Conservation (phyloP, 257 asterid genomes). For the Eustoma russellianum region DNA sequence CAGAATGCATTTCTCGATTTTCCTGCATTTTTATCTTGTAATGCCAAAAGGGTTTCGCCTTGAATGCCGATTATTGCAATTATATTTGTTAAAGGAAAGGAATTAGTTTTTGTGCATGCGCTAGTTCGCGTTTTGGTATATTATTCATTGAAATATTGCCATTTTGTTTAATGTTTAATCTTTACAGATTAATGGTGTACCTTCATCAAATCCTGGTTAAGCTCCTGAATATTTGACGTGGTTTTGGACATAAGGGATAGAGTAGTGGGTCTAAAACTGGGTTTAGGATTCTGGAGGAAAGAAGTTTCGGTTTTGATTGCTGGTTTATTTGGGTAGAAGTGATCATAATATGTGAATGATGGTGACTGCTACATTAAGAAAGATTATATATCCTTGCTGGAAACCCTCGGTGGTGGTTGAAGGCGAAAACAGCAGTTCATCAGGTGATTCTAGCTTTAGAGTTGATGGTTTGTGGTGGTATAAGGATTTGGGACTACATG, state of each 20-base stretch:
- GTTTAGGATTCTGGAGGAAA: constrained; percentile 15
- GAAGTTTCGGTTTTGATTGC: constrained; percentile 12
- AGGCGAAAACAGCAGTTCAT: constrained; percentile 34
- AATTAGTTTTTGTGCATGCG: background rate
- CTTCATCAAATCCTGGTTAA: constrained; percentile 21
- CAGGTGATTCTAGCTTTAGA: constrained; percentile 33
- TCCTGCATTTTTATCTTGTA: constrained; percentile 9
- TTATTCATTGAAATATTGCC: background rate
- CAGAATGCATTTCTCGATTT: constrained; percentile 8
- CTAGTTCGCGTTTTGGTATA: background rate
- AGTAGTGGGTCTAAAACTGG: constrained; percentile 12
- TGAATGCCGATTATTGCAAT: no score
- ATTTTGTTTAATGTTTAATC: background rate
- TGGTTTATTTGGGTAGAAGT: constrained; percentile 16
- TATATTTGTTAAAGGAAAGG: background rate
- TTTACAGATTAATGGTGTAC: constrained; percentile 33
- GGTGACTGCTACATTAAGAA: constrained; percentile 61
- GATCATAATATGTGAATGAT: constrained; percentile 34
- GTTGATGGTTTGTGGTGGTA: constrained; percentile 75
- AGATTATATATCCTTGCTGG: constrained; percentile 63
- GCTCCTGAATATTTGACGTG: constrained; percentile 22
- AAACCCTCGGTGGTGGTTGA: constrained; percentile 33
- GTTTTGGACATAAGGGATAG: constrained; percentile 19
- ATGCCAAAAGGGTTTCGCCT: background rate
- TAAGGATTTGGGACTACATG: constrained; percentile 60